These are phyloP conservation scores for Phytophthora colocasiae DNA, from an alignment of 352 stramenopile genomes.

Conservation along the genomic window DNA sequence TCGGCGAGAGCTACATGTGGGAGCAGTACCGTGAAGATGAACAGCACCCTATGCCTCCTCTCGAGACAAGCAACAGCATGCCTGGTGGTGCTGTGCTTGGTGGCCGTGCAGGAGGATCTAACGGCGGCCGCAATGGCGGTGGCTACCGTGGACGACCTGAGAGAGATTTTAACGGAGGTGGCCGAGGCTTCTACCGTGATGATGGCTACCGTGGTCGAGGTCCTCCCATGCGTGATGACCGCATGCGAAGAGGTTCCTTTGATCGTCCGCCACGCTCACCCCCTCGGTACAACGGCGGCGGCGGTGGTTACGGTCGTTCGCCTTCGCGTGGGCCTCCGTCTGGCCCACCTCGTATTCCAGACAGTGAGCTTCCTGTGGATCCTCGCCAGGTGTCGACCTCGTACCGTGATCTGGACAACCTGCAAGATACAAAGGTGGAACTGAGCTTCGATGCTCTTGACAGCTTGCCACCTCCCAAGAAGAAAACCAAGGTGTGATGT, in stretches of 20 bases:
- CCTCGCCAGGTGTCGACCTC: conserved; percentile 84
- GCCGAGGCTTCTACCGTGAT: conserved; percentile 65
- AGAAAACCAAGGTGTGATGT: conserved; percentile 81
- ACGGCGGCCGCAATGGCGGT: conserved; percentile 40
- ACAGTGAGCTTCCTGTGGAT: conserved; percentile 78
- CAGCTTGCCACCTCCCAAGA: conserved; percentile 84
- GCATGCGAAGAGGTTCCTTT: conserved; percentile 56
- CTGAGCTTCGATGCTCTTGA: conserved; percentile 85
- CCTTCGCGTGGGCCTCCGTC: conserved; percentile 35
- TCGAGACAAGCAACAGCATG: conserved; percentile 74
- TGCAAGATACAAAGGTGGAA: conserved; percentile 86
- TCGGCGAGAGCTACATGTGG: conserved; percentile 90
- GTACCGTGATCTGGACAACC: conserved; percentile 86
- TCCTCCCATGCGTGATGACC: conserved; percentile 56
- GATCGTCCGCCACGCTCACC: conserved; percentile 48
- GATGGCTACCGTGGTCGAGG: conserved; percentile 66
- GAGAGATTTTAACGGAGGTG: conserved; percentile 39
- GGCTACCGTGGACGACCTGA: conserved; percentile 39
- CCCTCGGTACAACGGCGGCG: conserved; percentile 36
- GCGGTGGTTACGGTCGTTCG: conserved; percentile 35
- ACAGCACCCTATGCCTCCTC: conserved; percentile 75
- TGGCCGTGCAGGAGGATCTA: conserved; percentile 44
- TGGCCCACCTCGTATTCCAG: conserved; percentile 47
- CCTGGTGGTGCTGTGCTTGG: conserved; percentile 63
- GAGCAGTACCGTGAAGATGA: conserved; percentile 86